A percentile compares a stretch with the other conserved stretches of the same genome.
These are phyloP conservation scores for Rhizoclosmatium sp. DNA, from an alignment of 192 early-diverging fungal species.

Conservation along the genomic window DNA sequence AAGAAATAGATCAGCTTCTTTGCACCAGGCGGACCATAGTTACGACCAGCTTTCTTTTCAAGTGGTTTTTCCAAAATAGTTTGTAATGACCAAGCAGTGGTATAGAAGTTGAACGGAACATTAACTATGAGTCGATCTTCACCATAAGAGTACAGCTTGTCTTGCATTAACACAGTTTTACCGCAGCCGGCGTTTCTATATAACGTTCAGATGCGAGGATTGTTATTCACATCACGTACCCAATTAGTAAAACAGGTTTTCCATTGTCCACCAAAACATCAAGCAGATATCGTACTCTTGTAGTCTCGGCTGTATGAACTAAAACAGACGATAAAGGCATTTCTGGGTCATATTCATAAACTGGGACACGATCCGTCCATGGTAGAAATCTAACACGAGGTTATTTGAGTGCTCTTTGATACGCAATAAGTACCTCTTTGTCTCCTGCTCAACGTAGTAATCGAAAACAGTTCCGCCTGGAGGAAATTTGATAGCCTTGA, in stretches of 20 bases:
- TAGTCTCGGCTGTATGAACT: constrained; percentile 71
- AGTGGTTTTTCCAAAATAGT: constrained; percentile 68
- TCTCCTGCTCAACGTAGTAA: constrained; percentile 66
- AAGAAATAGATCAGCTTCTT: constrained; percentile 74
- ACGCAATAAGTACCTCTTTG: constrained; percentile 47
- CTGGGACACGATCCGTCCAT: constrained; percentile 68
- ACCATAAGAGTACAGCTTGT: constrained; percentile 68
- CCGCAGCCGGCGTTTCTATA: constrained; percentile 72
- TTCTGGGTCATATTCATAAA: constrained; percentile 64
- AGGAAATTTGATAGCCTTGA: constrained; percentile 70
- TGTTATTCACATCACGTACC: not conserved
- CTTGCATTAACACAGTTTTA: constrained; percentile 72
- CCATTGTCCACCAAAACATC: constrained; percentile 69
- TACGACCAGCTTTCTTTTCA: constrained; percentile 72
- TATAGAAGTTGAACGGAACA: constrained; percentile 75
- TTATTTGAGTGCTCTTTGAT: too few species aligned
- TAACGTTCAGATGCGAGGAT: not conserved
- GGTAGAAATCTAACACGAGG: constrained; percentile 50
- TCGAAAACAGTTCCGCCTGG: constrained; percentile 68
- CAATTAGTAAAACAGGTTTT: constrained; percentile 62
- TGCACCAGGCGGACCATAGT: constrained; percentile 69
- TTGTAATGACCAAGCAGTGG: constrained; percentile 68
- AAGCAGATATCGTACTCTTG: constrained; percentile 61
- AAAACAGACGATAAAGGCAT: constrained; percentile 63
- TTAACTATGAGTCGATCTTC: constrained; percentile 69